Conservation (phyloP, 2,329 filamentous ascomycete species). For the Colletotrichum endophyticum region DNA sequence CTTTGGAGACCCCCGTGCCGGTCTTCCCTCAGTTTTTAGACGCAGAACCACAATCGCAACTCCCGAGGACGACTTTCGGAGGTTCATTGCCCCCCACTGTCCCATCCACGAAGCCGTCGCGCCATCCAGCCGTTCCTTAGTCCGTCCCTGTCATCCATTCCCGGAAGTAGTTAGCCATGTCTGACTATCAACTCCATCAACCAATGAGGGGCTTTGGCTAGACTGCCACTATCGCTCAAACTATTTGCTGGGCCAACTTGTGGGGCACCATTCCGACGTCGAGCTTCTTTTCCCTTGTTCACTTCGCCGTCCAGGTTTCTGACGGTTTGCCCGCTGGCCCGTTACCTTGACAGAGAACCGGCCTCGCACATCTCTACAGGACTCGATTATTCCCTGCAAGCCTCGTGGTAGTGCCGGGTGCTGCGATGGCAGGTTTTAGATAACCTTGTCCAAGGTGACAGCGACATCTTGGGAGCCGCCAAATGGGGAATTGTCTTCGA, state of each 20-base stretch:
- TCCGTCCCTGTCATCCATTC: not conserved
- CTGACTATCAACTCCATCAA: not conserved
- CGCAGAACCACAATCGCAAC: not conserved
- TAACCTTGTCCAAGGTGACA: not conserved
- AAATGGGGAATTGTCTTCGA: not conserved
- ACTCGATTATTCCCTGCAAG: not conserved
- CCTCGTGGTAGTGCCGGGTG: not conserved
- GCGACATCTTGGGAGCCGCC: not conserved
- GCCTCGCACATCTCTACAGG: not conserved
- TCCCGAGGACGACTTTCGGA: not conserved
- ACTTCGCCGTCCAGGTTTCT: not conserved
- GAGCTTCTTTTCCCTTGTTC: not conserved
- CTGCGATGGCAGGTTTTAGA: not conserved
- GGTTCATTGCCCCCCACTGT: not conserved
- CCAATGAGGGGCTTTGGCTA: not conserved
- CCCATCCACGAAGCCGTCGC: not conserved
- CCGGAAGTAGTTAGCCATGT: slow-evolving; percentile 1
- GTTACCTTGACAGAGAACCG: not conserved
- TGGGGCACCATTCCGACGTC: not conserved
- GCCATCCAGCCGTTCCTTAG: not conserved
- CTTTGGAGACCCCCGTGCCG: not conserved
- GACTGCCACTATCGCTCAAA: not conserved
- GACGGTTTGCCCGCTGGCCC: not conserved
- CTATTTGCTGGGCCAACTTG: slow-evolving; percentile 2
- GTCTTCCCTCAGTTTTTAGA: not conserved